Evolutionary conservation across 805 yeast genomes (phyloP).

Genomic region (Candida khao-thaluensis): DNA sequence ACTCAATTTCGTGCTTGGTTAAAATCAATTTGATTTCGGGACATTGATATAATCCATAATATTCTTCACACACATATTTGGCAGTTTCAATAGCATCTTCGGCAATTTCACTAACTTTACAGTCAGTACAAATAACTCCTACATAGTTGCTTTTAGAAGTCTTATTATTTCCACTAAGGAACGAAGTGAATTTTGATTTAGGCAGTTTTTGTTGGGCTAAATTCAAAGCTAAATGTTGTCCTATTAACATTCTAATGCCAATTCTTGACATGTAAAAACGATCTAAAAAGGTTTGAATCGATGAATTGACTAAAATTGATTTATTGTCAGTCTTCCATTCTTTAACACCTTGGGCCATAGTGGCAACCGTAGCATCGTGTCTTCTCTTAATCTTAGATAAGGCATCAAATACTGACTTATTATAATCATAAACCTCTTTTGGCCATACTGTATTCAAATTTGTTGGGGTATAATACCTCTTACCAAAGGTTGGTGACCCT

Average conservation of each 20-base stretch:
- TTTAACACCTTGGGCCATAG: conserved; percentile 88
- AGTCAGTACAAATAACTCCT: conserved; percentile 83
- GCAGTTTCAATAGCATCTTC: conserved; percentile 90
- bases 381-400: conserved; percentile 72
- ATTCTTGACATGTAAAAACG: conserved; percentile 87
- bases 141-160: conserved; percentile 60
- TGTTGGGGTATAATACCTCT: conserved; percentile 51
- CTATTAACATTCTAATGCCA: conserved; percentile 90
- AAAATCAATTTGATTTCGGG: conserved; percentile 81
- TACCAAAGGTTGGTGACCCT: conserved; percentile 41
- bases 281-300: conserved; percentile 80
- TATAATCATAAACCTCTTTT: conserved; percentile 69
- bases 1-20: conserved; percentile 65
- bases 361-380: conserved; percentile 91
- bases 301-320: conserved; percentile 56
- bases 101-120: conserved; percentile 80
- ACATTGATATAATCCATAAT: conserved; percentile 82
- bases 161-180: conserved; percentile 31
- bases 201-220: conserved; percentile 55
- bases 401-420: conserved; percentile 61
- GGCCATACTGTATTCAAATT: conserved; percentile 65
- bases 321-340: conserved; percentile 71
- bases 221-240: conserved; percentile 87
- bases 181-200: conserved; percentile 33
- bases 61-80: conserved; percentile 85